Conservation (phyloP, 768 basidiomycete species). For the Jaapia argillacea region DNA sequence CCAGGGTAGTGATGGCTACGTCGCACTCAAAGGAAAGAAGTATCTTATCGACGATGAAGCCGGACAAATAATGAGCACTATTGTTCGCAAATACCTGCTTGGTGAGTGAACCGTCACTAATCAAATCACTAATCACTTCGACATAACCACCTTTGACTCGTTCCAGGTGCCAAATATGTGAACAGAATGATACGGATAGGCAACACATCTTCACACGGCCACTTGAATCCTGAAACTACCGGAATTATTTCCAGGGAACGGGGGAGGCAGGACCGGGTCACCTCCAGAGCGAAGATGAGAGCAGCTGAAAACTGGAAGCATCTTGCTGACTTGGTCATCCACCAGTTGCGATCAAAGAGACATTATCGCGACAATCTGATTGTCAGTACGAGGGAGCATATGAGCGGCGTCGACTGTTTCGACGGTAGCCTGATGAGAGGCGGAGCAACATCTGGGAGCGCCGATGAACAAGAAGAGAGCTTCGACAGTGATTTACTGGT, state of each 20-base stretch:
- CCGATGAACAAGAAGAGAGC: conserved; percentile 6
- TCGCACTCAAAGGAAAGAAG: conserved; percentile 49
- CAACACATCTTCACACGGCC: conserved; percentile 16
- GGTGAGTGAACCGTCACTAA: conserved; percentile 45
- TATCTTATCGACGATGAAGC: conserved; percentile 78
- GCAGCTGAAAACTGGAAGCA: conserved; percentile 38
- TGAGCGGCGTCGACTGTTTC: conserved; percentile 68
- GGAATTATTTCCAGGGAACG: conserved; percentile 38
- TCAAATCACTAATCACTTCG: background rate
- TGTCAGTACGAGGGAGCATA: conserved; percentile 58
- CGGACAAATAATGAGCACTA: conserved; percentile 66
- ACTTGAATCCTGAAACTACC: conserved; percentile 34
- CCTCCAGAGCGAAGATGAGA: conserved; percentile 17
- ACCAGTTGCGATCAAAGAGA: conserved; percentile 34
- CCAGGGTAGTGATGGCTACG: conserved; percentile 76
- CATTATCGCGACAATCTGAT: conserved; percentile 54
- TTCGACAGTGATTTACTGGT: conserved; percentile 17
- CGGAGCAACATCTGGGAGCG: conserved; percentile 5
- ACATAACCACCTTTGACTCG: background rate
- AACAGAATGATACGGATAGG: conserved; percentile 44
- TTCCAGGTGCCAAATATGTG: conserved; percentile 62
- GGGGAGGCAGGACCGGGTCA: conserved; percentile 25
- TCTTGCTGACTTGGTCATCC: conserved; percentile 28
- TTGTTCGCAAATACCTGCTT: conserved; percentile 78
- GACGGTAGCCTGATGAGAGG: conserved; percentile 34